Evolutionary conservation across 2,329 filamentous ascomycete species (phyloP).

Genomic region (Xylariales sp.): DNA sequence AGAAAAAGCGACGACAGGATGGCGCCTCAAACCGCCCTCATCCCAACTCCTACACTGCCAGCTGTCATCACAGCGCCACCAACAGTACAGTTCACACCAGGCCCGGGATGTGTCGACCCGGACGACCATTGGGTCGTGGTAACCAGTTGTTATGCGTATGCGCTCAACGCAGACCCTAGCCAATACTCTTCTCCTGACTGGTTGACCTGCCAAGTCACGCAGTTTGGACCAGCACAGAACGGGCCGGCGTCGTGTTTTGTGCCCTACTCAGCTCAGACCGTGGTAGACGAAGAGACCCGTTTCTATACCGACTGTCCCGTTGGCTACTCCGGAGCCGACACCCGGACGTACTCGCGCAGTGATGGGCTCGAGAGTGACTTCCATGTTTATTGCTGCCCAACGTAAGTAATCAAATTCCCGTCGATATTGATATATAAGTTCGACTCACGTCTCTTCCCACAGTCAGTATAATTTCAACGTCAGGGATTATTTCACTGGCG

Average conservation of each 20-base stretch:
- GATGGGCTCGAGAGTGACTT: slow-evolving; percentile 9
- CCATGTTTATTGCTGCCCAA: slow-evolving; percentile 28
- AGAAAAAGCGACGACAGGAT: slow-evolving; percentile 14
- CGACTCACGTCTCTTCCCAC: slow-evolving; percentile 15
- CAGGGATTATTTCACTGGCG: background rate
- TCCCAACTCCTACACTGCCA: slow-evolving; percentile 14
- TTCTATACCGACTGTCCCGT: slow-evolving; percentile 31
- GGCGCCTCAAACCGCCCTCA: slow-evolving; percentile 22
- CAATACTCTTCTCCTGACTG: slow-evolving; percentile 24
- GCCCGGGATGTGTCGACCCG: slow-evolving; percentile 29
- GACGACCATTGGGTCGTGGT: slow-evolving; percentile 35
- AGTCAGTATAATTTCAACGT: slow-evolving; percentile 33
- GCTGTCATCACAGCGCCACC: slow-evolving; percentile 30
- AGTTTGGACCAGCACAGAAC: slow-evolving; percentile 25
- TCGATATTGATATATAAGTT: background rate
- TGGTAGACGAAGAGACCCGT: slow-evolving; percentile 15
- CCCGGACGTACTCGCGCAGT: background rate
- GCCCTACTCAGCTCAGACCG: slow-evolving; percentile 24
- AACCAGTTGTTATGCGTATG: slow-evolving; percentile 27
- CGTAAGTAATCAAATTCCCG: slow-evolving; percentile 22
- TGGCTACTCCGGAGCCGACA: slow-evolving; percentile 25
- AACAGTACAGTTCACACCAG: slow-evolving; percentile 32
- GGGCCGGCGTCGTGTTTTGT: slow-evolving; percentile 22
- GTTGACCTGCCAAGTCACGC: slow-evolving; percentile 34
- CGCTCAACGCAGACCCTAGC: slow-evolving; percentile 1